phyloP scores from a whole-genome alignment of 2,329 filamentous ascomycete species.

The Celoporthe dispersa region DNA sequence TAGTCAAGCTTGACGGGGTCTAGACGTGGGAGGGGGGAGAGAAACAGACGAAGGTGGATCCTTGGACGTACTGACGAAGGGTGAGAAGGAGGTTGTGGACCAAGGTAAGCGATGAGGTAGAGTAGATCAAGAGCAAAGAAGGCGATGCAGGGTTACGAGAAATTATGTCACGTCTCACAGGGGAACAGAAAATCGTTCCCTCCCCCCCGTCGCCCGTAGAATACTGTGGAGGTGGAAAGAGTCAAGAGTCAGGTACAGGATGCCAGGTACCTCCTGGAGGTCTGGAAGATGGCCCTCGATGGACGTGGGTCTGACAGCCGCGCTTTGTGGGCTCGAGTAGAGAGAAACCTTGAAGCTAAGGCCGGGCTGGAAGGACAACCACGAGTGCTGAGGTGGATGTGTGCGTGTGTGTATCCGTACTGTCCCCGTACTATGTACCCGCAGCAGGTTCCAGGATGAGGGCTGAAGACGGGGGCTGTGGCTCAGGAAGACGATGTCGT shows the following conservation, averaged over 20 bases:
- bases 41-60: background rate
- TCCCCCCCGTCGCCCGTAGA: constrained; percentile 9
- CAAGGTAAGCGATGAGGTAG: constrained; percentile 11
- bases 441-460: constrained; percentile 10
- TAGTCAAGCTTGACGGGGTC: background rate
- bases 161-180: constrained; percentile 24
- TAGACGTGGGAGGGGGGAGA: background rate
- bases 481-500: constrained; percentile 13
- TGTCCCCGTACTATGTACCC: constrained; percentile 2
- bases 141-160: constrained; percentile 16
- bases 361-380: constrained; percentile 29
- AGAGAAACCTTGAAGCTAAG: constrained; percentile 20
- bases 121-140: constrained; percentile 19
- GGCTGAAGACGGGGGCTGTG: constrained; percentile 3
- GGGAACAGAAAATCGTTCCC: constrained; percentile 17
- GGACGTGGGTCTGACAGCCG: constrained; percentile 26
- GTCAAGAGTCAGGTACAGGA: constrained; percentile 28
- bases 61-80: constrained; percentile 11
- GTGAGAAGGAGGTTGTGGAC: constrained; percentile 15
- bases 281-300: constrained; percentile 19
- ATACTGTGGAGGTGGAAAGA: constrained; percentile 10
- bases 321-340: constrained; percentile 21
- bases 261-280: constrained; percentile 17
- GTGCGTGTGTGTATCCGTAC: background rate
- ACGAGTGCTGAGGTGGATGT: constrained; percentile 12